phyloP scores from a whole-genome alignment of 1,284 basidiomycete species.

The Marasmius sp. region DNA sequence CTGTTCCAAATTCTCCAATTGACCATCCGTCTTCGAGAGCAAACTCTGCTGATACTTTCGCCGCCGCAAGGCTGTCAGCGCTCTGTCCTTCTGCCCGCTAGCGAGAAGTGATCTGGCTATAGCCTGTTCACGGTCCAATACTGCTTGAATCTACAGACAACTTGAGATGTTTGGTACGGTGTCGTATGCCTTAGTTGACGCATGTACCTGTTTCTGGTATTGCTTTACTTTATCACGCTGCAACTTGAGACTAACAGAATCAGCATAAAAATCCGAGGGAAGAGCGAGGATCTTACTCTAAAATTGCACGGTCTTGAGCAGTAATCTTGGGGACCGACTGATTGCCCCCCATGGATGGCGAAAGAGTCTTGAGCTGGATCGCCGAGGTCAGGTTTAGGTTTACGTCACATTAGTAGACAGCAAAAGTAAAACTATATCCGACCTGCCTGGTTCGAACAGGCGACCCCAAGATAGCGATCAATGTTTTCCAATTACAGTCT shows the following conservation, averaged over 20 bases:
- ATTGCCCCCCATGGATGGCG: constrained; percentile 57
- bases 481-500: constrained; percentile 35
- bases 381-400: background rate
- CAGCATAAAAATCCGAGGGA: constrained; percentile 2
- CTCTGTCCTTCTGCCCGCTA: constrained; percentile 83
- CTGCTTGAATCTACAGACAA: constrained; percentile 75
- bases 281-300: constrained; percentile 70
- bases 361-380: background rate
- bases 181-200: constrained; percentile 18
- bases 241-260: constrained; percentile 72
- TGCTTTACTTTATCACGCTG: constrained; percentile 95
- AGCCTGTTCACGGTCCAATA: constrained; percentile 86
- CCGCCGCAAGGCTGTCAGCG: constrained; percentile 82
- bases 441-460: no score
- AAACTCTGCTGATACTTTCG: constrained; percentile 94
- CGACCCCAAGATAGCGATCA: no score
- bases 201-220: constrained; percentile 86
- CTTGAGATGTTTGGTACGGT: background rate
- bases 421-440: no score
- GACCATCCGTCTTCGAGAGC: constrained; percentile 85
- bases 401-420: no score
- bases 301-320: constrained; percentile 87
- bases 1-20: constrained; percentile 88
- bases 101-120: constrained; percentile 85
- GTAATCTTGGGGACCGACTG: constrained; percentile 91